Conservation (phyloP, 176 grass and related monocot species). For the Juncus inflexus region DNA sequence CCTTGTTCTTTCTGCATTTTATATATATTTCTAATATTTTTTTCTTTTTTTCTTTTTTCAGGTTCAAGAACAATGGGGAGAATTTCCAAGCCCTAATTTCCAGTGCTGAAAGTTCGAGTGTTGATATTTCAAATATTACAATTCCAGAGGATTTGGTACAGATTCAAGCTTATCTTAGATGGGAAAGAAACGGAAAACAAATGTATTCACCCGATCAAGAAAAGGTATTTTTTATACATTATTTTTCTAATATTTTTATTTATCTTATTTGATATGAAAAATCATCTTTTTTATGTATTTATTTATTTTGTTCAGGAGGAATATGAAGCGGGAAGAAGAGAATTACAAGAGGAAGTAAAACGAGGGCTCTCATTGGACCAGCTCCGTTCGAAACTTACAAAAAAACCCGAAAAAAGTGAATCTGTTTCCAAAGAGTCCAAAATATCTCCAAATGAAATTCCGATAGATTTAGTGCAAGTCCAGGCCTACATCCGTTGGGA, state of each 20-base stretch:
- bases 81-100: constrained; percentile 75
- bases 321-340: constrained; percentile 83
- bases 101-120: constrained; percentile 25
- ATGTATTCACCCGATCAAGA: constrained; percentile 87
- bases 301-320: constrained; percentile 46
- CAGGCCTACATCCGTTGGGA: constrained; percentile 93
- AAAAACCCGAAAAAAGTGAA: constrained; percentile 47
- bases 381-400: constrained; percentile 65
- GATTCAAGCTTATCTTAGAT: constrained; percentile 92
- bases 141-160: constrained; percentile 95
- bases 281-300: not conserved
- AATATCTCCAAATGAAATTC: constrained; percentile 32
- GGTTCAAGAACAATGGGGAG: constrained; percentile 85
- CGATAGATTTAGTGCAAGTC: constrained; percentile 74
- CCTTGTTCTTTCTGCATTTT: constrained; percentile 7
- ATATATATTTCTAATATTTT: too few species aligned
- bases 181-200: constrained; percentile 93
- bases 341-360: constrained; percentile 72
- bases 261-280: not conserved
- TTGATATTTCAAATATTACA: constrained; percentile 37
- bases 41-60: constrained; percentile 4
- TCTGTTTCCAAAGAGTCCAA: constrained; percentile 27
- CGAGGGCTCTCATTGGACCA: constrained; percentile 68
- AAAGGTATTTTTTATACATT: constrained; percentile 36
- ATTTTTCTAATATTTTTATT: not conserved